These are phyloP conservation scores for Cyberlindnera amylophila DNA, from an alignment of 805 yeast species.

Conservation along the genomic window DNA sequence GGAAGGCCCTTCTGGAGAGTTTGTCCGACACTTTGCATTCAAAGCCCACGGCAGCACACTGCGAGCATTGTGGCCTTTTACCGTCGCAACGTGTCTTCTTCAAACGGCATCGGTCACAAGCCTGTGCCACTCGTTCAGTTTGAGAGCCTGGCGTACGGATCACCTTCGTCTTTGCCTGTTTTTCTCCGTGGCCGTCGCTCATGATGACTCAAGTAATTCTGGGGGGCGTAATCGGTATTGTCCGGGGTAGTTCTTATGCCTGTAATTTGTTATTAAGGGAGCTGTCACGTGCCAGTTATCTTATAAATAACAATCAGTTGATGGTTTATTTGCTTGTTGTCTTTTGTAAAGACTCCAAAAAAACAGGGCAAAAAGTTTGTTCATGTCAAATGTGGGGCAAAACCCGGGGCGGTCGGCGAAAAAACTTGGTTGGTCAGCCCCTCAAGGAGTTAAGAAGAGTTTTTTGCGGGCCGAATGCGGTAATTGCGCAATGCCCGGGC, in stretches of 20 bases:
- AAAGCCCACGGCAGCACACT: slow-evolving; percentile 79
- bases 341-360: too few relatives aligned
- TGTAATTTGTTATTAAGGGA: too few relatives aligned
- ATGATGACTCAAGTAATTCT: neutral
- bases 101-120: slow-evolving; percentile 85
- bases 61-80: slow-evolving; percentile 65
- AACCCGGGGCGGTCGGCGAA: slow-evolving; percentile 2
- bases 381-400: slow-evolving; percentile 4
- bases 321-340: too few relatives aligned
- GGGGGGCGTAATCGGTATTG: too few relatives aligned
- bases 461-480: neutral
- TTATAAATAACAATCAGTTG: too few relatives aligned
- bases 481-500: too few relatives aligned
- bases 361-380: too few relatives aligned
- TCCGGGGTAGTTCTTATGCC: too few relatives aligned
- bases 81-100: slow-evolving; percentile 82
- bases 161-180: slow-evolving; percentile 34
- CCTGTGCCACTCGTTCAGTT: slow-evolving; percentile 76
- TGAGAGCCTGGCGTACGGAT: slow-evolving; percentile 68
- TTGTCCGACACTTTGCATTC: slow-evolving; percentile 88
- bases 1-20: slow-evolving; percentile 80
- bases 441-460: neutral
- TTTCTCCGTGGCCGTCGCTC: neutral
- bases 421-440: neutral
- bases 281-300: too few relatives aligned